Evolutionary conservation across 2,329 filamentous ascomycete genomes (phyloP), one percentile per base, ranked within the genome.

Genomic region (Fusarium sp.): DNA sequence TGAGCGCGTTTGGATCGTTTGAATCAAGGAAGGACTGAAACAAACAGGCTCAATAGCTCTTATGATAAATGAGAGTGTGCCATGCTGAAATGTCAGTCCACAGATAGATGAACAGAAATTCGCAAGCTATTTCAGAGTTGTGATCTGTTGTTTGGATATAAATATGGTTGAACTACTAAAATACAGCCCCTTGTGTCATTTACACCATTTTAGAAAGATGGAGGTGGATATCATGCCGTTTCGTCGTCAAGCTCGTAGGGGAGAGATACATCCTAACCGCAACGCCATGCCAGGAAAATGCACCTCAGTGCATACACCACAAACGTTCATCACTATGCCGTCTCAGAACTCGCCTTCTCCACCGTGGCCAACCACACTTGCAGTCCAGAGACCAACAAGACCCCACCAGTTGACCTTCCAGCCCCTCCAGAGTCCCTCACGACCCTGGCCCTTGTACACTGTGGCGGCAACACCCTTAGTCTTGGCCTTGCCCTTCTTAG

Each of bases 401-500:
- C 92, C 92, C 91, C 92, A 93, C 84, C 92, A 93, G 64, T 90
- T 92, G 40, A 93, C 90, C 78, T 92, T 90, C 91, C 91, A 94
- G 1, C 92, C 92, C 35, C 92, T 83, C 86, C 91, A 92, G 15
- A 93, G 83, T 0, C 92, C 92, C 44, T 89, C 85, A 12, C 91
- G 78, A 7, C 92, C 92, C 77, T 93, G 92, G 0, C 92, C 92
- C 75, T 87, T 89, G 57, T 83, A 82, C 70, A 85, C 53, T 38
- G 64, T 85, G 3, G 76, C 73, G 15, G 80, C 74, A 42, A 74
- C 38, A n/a, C 75, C 60, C 67, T 77, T 78, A 37, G 78, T 73
- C 73, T 80, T 76, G 35, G 61, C 61, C 74, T 80, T 78, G 70
- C 70, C 76, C 62, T 79, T 79, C 64, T 78, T 79, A 73, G 80